phyloP scores from a whole-genome alignment of 2,329 filamentous ascomycete genomes.

The Cladosporium sp. region DNA sequence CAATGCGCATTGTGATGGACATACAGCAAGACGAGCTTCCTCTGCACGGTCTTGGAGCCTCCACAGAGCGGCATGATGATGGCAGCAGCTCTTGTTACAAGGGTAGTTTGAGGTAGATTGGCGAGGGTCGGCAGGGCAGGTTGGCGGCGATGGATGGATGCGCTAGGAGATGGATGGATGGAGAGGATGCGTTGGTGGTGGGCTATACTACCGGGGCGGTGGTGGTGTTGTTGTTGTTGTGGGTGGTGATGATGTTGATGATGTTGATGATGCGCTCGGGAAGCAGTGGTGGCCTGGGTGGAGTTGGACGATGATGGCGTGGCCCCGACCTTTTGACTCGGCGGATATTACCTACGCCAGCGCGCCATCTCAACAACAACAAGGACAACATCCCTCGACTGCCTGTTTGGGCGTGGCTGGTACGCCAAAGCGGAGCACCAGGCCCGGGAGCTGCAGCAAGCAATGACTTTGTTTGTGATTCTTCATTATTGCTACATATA shows the following conservation, averaged over 20 bases:
- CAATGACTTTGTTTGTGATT: not conserved
- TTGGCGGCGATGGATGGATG: conserved; percentile 10
- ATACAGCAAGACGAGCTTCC: conserved; percentile 92
- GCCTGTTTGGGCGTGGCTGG: not conserved
- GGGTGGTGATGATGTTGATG: not conserved
- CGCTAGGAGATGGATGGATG: conserved; percentile 7
- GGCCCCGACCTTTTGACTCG: not conserved
- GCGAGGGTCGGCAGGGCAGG: not conserved
- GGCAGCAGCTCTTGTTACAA: conserved; percentile 1
- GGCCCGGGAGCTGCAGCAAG: not conserved
- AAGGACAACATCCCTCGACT: not conserved
- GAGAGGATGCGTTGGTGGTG: not conserved
- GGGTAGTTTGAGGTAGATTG: not conserved
- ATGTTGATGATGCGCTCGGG: not conserved
- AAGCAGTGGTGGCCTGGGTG: not conserved
- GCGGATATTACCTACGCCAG: not conserved
- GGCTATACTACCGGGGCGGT: not conserved
- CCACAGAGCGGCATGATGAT: conserved; percentile 49
- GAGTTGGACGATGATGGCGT: not conserved
- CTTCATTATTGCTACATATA: not conserved
- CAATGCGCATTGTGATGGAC: conserved; percentile 34
- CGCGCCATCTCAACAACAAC: conserved; percentile 9
- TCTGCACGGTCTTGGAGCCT: conserved; percentile 74
- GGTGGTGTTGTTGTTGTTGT: not conserved
- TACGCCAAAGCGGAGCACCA: conserved; percentile 2